Conservation (phyloP, 495 filamentous ascomycete species). For the Podospora pseudoanserina region DNA sequence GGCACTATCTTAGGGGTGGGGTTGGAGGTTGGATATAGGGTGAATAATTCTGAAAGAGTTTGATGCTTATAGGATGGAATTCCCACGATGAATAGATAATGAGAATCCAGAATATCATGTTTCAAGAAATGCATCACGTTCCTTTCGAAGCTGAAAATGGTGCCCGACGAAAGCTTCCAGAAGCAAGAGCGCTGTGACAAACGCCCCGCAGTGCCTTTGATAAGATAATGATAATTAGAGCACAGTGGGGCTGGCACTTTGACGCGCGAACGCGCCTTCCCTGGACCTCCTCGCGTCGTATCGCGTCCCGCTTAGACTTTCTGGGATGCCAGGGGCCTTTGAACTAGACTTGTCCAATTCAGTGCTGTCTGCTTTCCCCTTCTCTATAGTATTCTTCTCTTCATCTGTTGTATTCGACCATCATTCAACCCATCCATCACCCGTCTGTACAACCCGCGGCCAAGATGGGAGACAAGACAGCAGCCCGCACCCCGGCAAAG, state of each 20-base stretch:
- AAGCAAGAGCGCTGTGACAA: background rate
- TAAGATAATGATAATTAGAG: background rate
- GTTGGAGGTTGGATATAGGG: background rate
- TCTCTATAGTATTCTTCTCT: background rate
- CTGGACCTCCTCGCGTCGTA: constrained; percentile 15
- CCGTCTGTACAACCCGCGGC: background rate
- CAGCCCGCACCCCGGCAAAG: constrained; percentile 42
- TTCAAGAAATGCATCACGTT: no score
- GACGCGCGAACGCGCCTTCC: constrained; percentile 17
- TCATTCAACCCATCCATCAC: background rate
- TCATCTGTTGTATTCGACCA: background rate
- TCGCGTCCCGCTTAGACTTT: constrained; percentile 21
- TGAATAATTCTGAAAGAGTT: background rate
- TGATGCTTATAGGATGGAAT: no score
- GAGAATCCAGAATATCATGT: no score
- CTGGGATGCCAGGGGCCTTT: background rate
- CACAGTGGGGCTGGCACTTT: constrained; percentile 7
- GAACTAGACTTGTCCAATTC: background rate
- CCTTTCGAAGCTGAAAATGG: no score
- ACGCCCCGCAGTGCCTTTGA: background rate
- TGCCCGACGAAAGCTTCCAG: background rate
- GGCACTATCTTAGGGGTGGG: background rate
- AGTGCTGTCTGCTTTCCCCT: background rate
- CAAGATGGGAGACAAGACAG: constrained; percentile 32
- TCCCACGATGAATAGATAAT: no score